Base-by-base conservation (phyloP, 257 asterid genomes). In the Gardenia jasminoides region DNA sequence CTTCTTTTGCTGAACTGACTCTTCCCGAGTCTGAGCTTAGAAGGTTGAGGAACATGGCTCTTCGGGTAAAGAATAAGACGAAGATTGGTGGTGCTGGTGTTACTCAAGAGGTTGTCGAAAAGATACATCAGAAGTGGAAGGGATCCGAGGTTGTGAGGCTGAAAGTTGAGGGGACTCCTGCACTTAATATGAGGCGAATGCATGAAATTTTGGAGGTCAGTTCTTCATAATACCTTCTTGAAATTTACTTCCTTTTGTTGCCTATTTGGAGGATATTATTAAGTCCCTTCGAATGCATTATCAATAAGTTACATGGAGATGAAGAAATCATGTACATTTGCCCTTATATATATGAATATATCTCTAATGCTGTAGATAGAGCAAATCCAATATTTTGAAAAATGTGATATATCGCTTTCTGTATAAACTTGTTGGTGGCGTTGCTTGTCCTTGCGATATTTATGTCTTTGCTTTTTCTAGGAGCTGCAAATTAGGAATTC, bases 141-240 rank as follows among this genome's bases (percentile, higher is more conserved):
- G 30, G 91, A 13, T 88, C 94, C 7, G 98, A 93, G 89, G 94
- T 96, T 62, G 94, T 86, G 48, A 86, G 96, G 84, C 82, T 96
- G 91, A 96, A 93, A 89, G 81, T 93, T 68, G 97, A 96, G 82
- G 98, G 98, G 75, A 80, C 94, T 76, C 95, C 92, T 28, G 98
- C 99, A 2, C 97, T 96, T 76, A 96, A 96, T 86, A 96, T 96
- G 99, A 96, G 76, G 83, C 86, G 97, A 22, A 81, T 92, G 88
- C 98, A 96, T 76, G 98, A 89, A 76, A 92, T 90, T 75, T 82
- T 96, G 78, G 98, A 96, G 97, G 99, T 96, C 81, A 80, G 78
- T 65, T 67, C 67, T 70, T 58, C 43, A 28, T 61, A 39, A 12
- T 43, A 33, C 72, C 48, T 75, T 79, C 31, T 70, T n/a, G 54